These are phyloP conservation scores for Heritiera fomes DNA, from an alignment of 345 rosid genomes.

Conservation along the genomic window DNA sequence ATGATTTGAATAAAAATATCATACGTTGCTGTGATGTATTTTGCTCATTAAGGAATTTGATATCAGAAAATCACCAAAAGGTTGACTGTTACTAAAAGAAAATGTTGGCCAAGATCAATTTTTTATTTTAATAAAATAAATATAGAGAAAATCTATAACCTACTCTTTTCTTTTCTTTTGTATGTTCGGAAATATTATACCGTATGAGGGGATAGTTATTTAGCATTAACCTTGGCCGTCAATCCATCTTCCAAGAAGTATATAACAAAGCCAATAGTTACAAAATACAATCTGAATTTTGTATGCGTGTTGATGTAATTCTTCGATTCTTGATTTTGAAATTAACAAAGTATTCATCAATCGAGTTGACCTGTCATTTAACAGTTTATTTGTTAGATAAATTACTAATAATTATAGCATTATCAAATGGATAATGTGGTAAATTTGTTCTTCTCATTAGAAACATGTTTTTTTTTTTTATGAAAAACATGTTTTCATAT, in stretches of 20 bases:
- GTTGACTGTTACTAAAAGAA: background rate
- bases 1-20: no score
- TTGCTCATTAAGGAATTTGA: background rate
- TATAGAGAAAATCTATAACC: background rate
- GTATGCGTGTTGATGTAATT: no score
- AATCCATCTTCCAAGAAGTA: background rate
- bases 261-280: background rate
- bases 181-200: no score
- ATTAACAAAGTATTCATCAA: no score
- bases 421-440: background rate
- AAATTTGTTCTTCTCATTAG: background rate
- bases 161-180: no score
- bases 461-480: background rate
- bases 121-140: background rate
- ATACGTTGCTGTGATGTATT: background rate
- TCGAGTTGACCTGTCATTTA: no score
- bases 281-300: no score
- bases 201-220: no score
- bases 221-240: background rate
- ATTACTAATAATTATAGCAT: background rate
- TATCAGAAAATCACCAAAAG: background rate
- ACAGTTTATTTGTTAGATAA: no score
- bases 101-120: background rate
- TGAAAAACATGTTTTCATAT: background rate
- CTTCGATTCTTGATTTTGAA: no score